A percentile compares a stretch with the other conserved stretches of the same genome.
These are phyloP conservation scores for Pythium brachiatum DNA, from an alignment of 352 stramenopile species.

Conservation along the genomic window DNA sequence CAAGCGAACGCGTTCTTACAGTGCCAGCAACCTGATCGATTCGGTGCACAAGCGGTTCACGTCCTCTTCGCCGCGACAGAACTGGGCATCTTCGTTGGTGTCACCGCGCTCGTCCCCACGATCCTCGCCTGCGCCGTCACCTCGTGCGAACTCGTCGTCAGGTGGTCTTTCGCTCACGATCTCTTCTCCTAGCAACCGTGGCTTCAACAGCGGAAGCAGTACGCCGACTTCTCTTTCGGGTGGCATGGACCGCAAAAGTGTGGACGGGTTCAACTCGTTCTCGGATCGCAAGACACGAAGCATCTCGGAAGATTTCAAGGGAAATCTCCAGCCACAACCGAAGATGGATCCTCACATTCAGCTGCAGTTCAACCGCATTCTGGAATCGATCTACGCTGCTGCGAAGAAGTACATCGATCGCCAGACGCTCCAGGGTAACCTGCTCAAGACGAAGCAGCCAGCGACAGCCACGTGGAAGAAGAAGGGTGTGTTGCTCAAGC, in stretches of 20 bases:
- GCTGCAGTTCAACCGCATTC: conserved; percentile 72
- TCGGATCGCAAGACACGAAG: conserved; percentile 64
- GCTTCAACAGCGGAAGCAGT: conserved; percentile 57
- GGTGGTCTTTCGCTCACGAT: conserved; percentile 66
- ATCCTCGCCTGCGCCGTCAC: conserved; percentile 57
- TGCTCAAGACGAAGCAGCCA: conserved; percentile 57
- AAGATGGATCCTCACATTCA: conserved; percentile 89
- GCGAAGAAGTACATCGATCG: conserved; percentile 85
- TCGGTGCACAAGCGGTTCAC: conserved; percentile 79
- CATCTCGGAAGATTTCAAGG: conserved; percentile 79
- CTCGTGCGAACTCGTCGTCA: conserved; percentile 27
- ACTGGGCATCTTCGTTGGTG: conserved; percentile 10
- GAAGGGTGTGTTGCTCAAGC: conserved; percentile 83
- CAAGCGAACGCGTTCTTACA: conserved; percentile 75
- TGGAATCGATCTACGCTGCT: conserved; percentile 83
- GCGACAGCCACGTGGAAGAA: conserved; percentile 88
- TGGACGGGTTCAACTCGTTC: conserved; percentile 46
- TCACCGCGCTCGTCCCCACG: conserved; percentile 62
- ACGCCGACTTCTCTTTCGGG: conserved; percentile 52
- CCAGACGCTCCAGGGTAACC: conserved; percentile 58
- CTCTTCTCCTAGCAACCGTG: conserved; percentile 66
- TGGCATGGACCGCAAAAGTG: conserved; percentile 41
- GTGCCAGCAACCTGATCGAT: conserved; percentile 80
- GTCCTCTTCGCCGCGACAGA: conserved; percentile 41
- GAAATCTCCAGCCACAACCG: conserved; percentile 47